Conservation (phyloP, 805 yeast species). For the Starmerella geochares region DNA sequence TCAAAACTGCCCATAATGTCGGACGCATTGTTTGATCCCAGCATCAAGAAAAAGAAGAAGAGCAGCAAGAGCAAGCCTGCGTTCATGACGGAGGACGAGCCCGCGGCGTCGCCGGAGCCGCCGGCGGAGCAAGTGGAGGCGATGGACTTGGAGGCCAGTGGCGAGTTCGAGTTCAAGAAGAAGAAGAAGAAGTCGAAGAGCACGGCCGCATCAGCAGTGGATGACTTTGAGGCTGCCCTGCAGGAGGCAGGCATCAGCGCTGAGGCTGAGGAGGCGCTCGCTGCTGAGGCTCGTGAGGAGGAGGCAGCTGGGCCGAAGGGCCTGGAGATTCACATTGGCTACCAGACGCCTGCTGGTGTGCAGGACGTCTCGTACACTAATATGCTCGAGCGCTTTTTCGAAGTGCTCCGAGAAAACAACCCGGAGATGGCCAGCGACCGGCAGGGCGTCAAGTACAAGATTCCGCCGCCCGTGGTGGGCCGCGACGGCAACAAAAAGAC, state of each 20-base stretch:
- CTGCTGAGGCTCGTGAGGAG: constrained; percentile 24
- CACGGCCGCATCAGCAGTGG: constrained; percentile 44
- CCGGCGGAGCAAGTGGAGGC: constrained; percentile 33
- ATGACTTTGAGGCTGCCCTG: constrained; percentile 79
- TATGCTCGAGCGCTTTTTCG: constrained; percentile 75
- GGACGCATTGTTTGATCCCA: constrained; percentile 30
- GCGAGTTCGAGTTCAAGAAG: constrained; percentile 38
- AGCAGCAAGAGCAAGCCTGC: constrained; percentile 31
- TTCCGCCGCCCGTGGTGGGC: constrained; percentile 93
- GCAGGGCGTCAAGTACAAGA: constrained; percentile 81
- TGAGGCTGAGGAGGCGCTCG: constrained; percentile 25
- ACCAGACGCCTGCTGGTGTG: constrained; percentile 16
- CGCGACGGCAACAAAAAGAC: constrained; percentile 98
- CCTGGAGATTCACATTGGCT: constrained; percentile 19
- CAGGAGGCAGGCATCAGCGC: constrained; percentile 81
- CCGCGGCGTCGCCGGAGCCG: constrained; percentile 37
- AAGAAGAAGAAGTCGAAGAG: constrained; percentile 76
- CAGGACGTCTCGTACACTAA: constrained; percentile 53
- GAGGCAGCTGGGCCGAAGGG: constrained; percentile 18
- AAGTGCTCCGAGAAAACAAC: constrained; percentile 77
- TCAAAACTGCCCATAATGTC: constrained; percentile 13
- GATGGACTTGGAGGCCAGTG: constrained; percentile 18
- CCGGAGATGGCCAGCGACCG: constrained; percentile 98
- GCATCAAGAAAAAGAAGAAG: constrained; percentile 33
- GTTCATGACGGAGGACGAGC: constrained; percentile 33